Percentiles rank a stretch among this genome's conserved stretches.
Conservation (phyloP, 257 asterid species). For the Solanum virginianum region DNA sequence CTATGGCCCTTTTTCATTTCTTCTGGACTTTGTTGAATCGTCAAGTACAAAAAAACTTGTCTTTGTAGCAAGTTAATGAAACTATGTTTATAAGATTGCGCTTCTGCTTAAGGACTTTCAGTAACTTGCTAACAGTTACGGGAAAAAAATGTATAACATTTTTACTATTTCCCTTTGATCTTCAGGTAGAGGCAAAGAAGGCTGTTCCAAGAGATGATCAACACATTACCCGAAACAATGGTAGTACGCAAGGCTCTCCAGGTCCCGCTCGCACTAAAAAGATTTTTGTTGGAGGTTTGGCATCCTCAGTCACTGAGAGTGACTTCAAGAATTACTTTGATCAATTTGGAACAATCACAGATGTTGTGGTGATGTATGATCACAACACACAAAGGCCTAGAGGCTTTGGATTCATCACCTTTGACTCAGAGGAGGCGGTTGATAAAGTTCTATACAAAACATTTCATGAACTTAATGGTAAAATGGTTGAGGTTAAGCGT, state of each 20-base stretch:
- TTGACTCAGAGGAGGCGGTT: constrained; percentile 31
- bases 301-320: constrained; percentile 53
- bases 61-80: not conserved
- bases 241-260: constrained; percentile 42
- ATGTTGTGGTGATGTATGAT: constrained; percentile 72
- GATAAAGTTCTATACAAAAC: constrained; percentile 24
- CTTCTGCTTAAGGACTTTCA: not conserved
- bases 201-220: constrained; percentile 68
- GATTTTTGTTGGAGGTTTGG: constrained; percentile 66
- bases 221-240: constrained; percentile 16
- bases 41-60: not conserved
- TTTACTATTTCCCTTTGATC: constrained; percentile 3
- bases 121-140: not conserved
- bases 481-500: constrained; percentile 83
- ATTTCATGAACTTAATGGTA: constrained; percentile 75
- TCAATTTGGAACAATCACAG: constrained; percentile 55
- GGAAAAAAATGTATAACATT: not conserved
- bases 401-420: constrained; percentile 69
- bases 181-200: constrained; percentile 64
- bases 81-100: not conserved
- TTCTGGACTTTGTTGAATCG: not conserved
- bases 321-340: constrained; percentile 58
- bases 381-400: constrained; percentile 74
- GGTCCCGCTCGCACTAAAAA: constrained; percentile 49
- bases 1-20: not conserved